Evolutionary conservation across 139 green algal species (phyloP), one percentile per base, ranked within the genome.

Genomic region (Haematococcus lacustris): DNA sequence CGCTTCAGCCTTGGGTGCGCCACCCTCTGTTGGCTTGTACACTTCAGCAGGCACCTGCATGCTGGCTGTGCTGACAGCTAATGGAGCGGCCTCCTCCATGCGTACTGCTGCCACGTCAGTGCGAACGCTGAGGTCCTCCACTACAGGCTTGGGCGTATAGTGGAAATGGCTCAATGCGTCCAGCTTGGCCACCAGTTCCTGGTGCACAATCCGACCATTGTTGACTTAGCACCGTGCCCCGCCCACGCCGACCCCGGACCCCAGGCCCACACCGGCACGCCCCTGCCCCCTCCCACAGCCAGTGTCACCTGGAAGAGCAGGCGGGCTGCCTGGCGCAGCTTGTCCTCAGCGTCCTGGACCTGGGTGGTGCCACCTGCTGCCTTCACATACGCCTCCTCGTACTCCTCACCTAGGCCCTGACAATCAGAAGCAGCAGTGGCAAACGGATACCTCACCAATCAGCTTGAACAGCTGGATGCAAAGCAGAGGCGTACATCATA

Each of bases 131-230:
- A 96, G 75, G 39, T 96, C 90, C 78, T 95, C 87, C 25, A 97
- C 77, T 34, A 94, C 85, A 0, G 90, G 94, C 71, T 93, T 92
- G 13, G 94, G 94, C n/a, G 91, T 80, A 63, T 90, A 98, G 72
- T 93, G 82, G 82, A 96, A 94, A 84, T 95, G 91, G 2, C 79
- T 84, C 60, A 98, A 86, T 2, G 93, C 88, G 66, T 98, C 94
- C 68, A 98, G 89, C 80, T 93, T 92, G 38, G 50, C 75, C 6
- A 81, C 91, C 23, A 98, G 82, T 47, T 78, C 79, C 66, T 73
- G 50, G 30, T n/a, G n/a, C n/a, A n/a, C n/a, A n/a, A n/a, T n/a
- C n/a, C n/a, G n/a, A n/a, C n/a, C n/a, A n/a, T 61, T 30, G 25
- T 25, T 61, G 23, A 61, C 25, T 61, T 23, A 23, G 25, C 25